Percentiles rank a stretch among this genome's conserved stretches.
Conservation (phyloP, 2,329 filamentous ascomycete genomes). For the Claviceps arundinis region DNA sequence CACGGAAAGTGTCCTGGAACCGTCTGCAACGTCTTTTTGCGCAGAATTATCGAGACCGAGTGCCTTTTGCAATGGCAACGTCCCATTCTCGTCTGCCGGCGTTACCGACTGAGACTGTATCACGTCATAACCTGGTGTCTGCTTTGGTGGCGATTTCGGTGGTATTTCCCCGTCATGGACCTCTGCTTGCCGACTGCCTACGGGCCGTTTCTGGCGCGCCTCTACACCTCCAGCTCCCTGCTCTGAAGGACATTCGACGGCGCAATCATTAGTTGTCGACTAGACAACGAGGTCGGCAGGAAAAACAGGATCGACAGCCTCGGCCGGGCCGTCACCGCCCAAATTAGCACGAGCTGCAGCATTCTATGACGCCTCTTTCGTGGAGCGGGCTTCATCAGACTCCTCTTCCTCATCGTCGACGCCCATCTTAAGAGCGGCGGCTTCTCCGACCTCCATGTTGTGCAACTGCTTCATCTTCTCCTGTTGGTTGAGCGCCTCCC, state of each 20-base stretch:
- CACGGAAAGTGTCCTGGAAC: background rate
- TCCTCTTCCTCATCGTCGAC: constrained; percentile 28
- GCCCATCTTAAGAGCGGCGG: constrained; percentile 32
- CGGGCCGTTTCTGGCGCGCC: background rate
- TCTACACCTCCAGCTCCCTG: background rate
- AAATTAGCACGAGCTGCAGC: constrained; percentile 7
- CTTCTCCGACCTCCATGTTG: constrained; percentile 47
- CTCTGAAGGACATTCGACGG: background rate
- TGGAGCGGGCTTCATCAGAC: constrained; percentile 12
- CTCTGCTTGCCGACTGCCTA: background rate
- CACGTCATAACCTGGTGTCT: background rate
- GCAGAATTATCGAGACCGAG: background rate
- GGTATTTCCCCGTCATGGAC: too few species aligned
- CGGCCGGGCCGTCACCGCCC: background rate
- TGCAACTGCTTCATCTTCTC: constrained; percentile 40
- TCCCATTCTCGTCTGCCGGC: background rate
- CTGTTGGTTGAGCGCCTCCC: constrained; percentile 30
- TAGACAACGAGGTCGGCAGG: too few species aligned
- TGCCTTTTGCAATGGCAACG: background rate
- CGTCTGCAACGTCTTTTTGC: background rate
- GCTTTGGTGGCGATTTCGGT: background rate
- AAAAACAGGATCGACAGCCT: too few species aligned
- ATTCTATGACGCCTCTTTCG: constrained; percentile 20
- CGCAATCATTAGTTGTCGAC: too few species aligned
- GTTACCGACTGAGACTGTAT: background rate